These are phyloP conservation scores for Trichoderma sp. DNA, from an alignment of 2,329 filamentous ascomycete genomes.

Conservation along the genomic window DNA sequence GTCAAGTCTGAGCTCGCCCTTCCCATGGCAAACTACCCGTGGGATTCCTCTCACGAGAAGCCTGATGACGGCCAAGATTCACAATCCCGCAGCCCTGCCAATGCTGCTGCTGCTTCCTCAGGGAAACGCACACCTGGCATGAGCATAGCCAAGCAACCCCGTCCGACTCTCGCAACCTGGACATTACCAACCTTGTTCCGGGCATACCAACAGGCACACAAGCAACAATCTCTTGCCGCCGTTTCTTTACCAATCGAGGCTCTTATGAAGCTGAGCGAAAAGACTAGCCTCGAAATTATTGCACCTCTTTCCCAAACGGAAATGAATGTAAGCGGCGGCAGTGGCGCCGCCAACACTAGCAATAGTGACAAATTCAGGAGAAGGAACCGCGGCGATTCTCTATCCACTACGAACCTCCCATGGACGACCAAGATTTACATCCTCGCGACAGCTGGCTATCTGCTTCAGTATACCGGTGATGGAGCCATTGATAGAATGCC, in stretches of 20 bases:
- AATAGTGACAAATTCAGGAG: conserved; percentile 24
- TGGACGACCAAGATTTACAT: conserved; percentile 65
- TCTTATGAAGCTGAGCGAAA: conserved; percentile 63
- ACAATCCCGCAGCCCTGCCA: conserved; percentile 14
- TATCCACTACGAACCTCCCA: conserved; percentile 15
- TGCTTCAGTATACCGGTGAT: conserved; percentile 73
- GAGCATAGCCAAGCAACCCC: conserved; percentile 25
- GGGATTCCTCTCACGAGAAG: conserved; percentile 9
- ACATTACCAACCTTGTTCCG: conserved; percentile 79
- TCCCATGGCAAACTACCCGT: conserved; percentile 1
- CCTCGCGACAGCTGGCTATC: conserved; percentile 67
- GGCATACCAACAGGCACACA: conserved; percentile 81
- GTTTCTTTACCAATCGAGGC: conserved; percentile 68
- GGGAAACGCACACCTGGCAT: conserved; percentile 23
- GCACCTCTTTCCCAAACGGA: conserved; percentile 23
- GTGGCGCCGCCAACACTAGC: background rate
- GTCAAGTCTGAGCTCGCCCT: conserved; percentile 26
- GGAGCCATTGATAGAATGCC: conserved; percentile 71
- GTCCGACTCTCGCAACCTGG: conserved; percentile 52
- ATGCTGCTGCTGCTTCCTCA: background rate
- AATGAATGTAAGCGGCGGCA: background rate
- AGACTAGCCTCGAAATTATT: conserved; percentile 37
- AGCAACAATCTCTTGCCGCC: conserved; percentile 69
- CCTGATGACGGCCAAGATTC: conserved; percentile 22
- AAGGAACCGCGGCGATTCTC: conserved; percentile 24